phyloP scores from a whole-genome alignment of 1,139 yeast species.

The Diutina mesorugosa region DNA sequence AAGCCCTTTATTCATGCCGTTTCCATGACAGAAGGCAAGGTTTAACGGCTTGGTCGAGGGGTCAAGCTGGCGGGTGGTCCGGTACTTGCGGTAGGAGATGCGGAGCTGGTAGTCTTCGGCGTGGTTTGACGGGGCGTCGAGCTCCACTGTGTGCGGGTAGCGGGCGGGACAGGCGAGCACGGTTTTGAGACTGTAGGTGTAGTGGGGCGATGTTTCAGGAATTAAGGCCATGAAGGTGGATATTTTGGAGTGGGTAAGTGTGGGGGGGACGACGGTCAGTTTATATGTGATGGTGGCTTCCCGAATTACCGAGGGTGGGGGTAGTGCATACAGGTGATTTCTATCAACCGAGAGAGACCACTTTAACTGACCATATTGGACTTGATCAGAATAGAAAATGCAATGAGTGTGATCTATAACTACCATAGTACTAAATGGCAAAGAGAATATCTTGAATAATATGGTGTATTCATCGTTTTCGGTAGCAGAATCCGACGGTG shows the following conservation, averaged over 20 bases:
- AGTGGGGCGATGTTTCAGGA: not conserved
- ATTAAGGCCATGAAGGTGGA: not conserved
- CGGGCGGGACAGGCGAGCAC: not conserved
- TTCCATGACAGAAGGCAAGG: constrained; percentile 53
- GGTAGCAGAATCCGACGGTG: not conserved
- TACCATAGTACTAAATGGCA: no score
- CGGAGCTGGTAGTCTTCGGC: not conserved
- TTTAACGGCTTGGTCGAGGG: constrained; percentile 17
- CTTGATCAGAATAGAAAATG: no score
- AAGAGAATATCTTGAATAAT: no score
- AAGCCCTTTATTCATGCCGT: constrained; percentile 53
- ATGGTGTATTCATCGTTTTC: not conserved
- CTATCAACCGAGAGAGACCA: no score
- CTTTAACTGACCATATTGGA: no score
- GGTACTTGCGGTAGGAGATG: constrained; percentile 1
- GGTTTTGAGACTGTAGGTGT: not conserved
- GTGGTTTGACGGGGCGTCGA: not conserved
- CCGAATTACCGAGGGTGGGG: not conserved
- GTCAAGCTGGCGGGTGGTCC: not conserved
- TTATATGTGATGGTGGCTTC: not conserved
- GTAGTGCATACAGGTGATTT: not conserved
- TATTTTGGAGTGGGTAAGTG: not conserved
- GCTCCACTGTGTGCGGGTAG: not conserved
- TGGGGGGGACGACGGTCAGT: not conserved
- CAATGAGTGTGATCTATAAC: no score